A percentile compares a stretch with the other conserved stretches of the same genome.
phyloP scores from a whole-genome alignment of 768 basidiomycete species.

The Trametes elegans region DNA sequence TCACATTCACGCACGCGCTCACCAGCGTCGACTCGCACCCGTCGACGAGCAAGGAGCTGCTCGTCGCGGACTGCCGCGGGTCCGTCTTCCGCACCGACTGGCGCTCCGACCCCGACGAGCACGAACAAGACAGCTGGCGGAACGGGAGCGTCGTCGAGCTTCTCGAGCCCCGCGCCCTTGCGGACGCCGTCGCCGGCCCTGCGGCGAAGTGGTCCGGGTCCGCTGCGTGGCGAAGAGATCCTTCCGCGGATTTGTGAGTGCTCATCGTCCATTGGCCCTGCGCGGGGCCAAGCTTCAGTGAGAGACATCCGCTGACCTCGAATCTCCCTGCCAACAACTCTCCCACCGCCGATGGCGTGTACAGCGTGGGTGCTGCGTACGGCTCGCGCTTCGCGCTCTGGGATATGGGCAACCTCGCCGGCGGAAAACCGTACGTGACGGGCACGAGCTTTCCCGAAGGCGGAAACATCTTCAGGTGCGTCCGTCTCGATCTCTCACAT shows the following conservation, averaged over 20 bases:
- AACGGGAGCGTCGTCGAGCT: constrained; percentile 68
- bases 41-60: constrained; percentile 71
- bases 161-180: constrained; percentile 63
- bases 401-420: constrained; percentile 70
- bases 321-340: neutral
- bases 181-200: constrained; percentile 47
- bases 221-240: constrained; percentile 66
- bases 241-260: constrained; percentile 65
- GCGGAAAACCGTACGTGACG: constrained; percentile 67
- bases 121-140: constrained; percentile 53
- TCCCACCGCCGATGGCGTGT: neutral
- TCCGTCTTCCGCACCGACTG: constrained; percentile 80
- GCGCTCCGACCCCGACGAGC: constrained; percentile 64
- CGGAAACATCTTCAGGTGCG: constrained; percentile 65
- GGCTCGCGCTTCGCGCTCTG: constrained; percentile 73
- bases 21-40: constrained; percentile 69
- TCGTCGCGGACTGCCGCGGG: constrained; percentile 74
- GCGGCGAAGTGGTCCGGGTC: constrained; percentile 51
- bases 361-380: constrained; percentile 73
- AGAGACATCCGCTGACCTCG: neutral
- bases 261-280: neutral
- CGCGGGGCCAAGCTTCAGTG: neutral
- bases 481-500: too few relatives aligned
- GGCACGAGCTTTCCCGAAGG: constrained; percentile 68
- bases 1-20: constrained; percentile 72